A percentile compares a stretch with the other conserved stretches of the same genome.
Evolutionary conservation across 2,329 filamentous ascomycete genomes (phyloP).

Genomic region (Fusarium sp.): DNA sequence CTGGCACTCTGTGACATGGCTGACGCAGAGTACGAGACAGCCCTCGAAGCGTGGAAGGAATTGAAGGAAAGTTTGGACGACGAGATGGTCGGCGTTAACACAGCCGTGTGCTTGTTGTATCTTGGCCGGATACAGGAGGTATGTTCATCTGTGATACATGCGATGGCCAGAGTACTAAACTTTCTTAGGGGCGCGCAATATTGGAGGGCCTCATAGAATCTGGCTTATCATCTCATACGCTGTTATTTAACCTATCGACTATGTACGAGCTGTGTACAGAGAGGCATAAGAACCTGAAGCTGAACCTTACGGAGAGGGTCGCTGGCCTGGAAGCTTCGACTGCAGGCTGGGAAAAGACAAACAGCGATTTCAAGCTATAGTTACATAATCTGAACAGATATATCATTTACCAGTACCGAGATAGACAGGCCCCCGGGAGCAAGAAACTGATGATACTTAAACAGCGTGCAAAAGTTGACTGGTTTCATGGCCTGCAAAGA

Average conservation of each 20-base stretch:
- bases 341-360: constrained; percentile 74
- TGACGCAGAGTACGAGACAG: constrained; percentile 74
- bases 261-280: constrained; percentile 93
- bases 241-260: constrained; percentile 89
- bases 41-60: constrained; percentile 68
- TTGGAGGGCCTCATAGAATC: constrained; percentile 71
- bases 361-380: constrained; percentile 79
- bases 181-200: constrained; percentile 65
- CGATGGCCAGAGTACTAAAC: constrained; percentile 13
- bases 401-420: background rate
- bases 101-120: constrained; percentile 86
- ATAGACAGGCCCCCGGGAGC: background rate
- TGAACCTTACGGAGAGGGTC: constrained; percentile 73
- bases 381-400: background rate
- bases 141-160: constrained; percentile 32
- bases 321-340: constrained; percentile 64
- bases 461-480: background rate
- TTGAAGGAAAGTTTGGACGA: constrained; percentile 56
- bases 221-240: constrained; percentile 74
- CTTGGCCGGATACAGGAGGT: constrained; percentile 78
- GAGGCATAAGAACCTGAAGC: constrained; percentile 73
- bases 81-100: constrained; percentile 81
- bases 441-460: background rate
- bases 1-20: constrained; percentile 79
- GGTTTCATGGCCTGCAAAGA: background rate